Evolutionary conservation across 495 filamentous ascomycete species (phyloP).

Genomic region (Xylaria scruposa): DNA sequence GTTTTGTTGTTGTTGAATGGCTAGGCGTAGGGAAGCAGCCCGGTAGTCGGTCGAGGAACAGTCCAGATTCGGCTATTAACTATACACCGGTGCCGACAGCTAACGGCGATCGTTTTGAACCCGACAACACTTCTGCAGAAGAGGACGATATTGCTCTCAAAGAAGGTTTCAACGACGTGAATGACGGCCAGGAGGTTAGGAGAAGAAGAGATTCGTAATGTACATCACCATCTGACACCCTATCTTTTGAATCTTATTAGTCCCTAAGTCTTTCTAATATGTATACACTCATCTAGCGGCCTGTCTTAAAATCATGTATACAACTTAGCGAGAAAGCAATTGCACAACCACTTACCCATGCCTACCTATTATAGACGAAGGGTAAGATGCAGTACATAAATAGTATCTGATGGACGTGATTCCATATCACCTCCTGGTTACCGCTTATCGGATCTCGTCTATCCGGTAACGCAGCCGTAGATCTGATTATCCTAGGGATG

Average conservation of each 20-base stretch:
- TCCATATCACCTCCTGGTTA: not conserved
- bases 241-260: not conserved
- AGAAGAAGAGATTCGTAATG: constrained; percentile 6
- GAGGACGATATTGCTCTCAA: constrained; percentile 20
- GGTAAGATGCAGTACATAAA: not conserved
- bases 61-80: constrained; percentile 3
- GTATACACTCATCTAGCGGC: not conserved
- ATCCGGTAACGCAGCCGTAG: not conserved
- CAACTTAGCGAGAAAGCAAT: not conserved
- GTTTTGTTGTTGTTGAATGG: constrained; percentile 17
- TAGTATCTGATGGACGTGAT: not conserved
- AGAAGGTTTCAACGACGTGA: constrained; percentile 11
- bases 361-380: not conserved
- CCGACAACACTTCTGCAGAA: not conserved
- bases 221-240: constrained; percentile 1
- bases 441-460: constrained; percentile 6
- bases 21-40: constrained; percentile 18
- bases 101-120: not conserved
- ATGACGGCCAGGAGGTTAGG: constrained; percentile 8
- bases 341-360: constrained; percentile 2
- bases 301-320: constrained; percentile 1
- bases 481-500: not conserved
- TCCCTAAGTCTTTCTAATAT: constrained; percentile 7
- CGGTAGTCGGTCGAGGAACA: constrained; percentile 9
- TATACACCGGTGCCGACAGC: constrained; percentile 19